Base-by-base conservation (phyloP, 2,329 filamentous ascomycete genomes). In the Phaeoacremonium minimum region DNA sequence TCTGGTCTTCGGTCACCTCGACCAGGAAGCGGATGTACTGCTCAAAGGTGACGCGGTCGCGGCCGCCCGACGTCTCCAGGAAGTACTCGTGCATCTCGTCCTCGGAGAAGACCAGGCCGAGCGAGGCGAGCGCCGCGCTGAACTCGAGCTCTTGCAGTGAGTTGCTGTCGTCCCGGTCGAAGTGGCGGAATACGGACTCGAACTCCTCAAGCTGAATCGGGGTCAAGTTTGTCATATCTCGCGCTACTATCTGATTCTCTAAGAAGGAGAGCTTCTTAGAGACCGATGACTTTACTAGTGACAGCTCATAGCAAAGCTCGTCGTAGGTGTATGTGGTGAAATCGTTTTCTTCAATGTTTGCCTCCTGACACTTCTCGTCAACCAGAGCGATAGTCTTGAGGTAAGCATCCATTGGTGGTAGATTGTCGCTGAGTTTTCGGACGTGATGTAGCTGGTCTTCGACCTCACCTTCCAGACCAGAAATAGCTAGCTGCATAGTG, bases 11-110 rank as follows among this genome's bases (percentile, higher is more conserved):
- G 11, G 93, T 98, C 33, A 96, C 93, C 50, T 95, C 88, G 32
- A 98, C 93, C 93, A 98, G 98, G 73, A 98, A 98, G 28, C 87
- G 83, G 58, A 98, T 98, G 57, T 98, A 98, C 63, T 97, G 91
- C 67, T 98, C 93, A 56, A 98, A 98, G 5, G 87, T 93, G 35
- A 98, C 93, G 46, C 85, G 78, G 60, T 83, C 85, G 46, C 71
- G 77, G 22, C 80, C 88, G 26, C 77, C 80, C 45, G 87, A 90
- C n/a, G 90, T 94, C 36, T 91, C 85, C 34, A 85, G 56, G 63
- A 96, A 98, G 50, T 91, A 91, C 36, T 91, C 83, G 59, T 97
- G 91, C 93, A 97, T 98, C 68, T 98, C 93, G 17, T 91, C 84
- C 58, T 97, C 93, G 48, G 94, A 93, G 55, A 97, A 98, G 5